Base-by-base conservation (phyloP, 805 yeast genomes). In the Grigorovia jiainica region DNA sequence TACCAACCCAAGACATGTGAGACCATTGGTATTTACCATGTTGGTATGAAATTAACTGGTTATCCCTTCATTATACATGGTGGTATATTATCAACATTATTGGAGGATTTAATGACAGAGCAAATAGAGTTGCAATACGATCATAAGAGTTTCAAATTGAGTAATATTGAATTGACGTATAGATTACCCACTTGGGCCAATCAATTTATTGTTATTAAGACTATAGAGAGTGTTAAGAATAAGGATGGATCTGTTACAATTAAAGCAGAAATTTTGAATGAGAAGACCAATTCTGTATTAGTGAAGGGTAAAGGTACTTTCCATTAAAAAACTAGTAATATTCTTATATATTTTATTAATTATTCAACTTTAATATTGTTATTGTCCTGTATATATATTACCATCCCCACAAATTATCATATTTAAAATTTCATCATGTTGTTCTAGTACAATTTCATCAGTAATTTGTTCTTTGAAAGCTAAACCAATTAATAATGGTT, bases 1-100 rank as follows among this genome's bases (percentile, higher is more conserved):
- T 75, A 74, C 48, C 75, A 81, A 45, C 65, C 71, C 2, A 59
- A 65, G 11, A 72, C 75, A 0, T 69, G 71, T 40, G 82, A 83
- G 49, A 72, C 81, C 0, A 70, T 83, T 1, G 73, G 86, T 0
- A 70, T 87, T 5, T 68, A 85, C 20, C 94, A 86, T 56, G 70
- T 82, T 40, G 96, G 97, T 0, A 76, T 80, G 54, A 73, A 73
- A 46, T 60, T 87, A 17, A 79, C 90, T 34, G 97, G 97, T 1
- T 87, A 82, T 57, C 97, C 96, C 2, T 80, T 85, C 51, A 63
- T 89, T 16, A 73, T 86, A 3, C 97, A 87, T 57, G 97, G 97
- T 3, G 97, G 97, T 0, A 75, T 89, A 23, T 58, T 87, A 24
- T 94, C 89, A 7, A 79, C 94, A 0, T 65, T 87, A 1, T 64